phyloP scores from a whole-genome alignment of 257 asterid species.

The Solanum raphanifolium region DNA sequence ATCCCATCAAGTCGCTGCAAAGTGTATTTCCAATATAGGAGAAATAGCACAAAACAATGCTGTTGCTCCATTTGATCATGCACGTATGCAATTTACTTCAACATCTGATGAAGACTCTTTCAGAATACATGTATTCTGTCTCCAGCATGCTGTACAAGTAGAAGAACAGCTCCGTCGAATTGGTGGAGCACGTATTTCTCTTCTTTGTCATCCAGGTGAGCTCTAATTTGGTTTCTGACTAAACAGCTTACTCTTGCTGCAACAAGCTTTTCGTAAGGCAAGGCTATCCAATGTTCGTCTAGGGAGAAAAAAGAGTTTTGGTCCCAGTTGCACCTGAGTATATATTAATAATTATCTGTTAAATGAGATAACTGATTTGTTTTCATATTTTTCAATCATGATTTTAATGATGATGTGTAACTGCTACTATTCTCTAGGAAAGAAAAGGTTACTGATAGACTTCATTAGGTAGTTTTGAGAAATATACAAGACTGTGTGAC shows the following conservation, averaged over 20 bases:
- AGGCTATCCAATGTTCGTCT: neutral
- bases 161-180: slow-evolving; percentile 52
- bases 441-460: neutral
- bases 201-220: slow-evolving; percentile 97
- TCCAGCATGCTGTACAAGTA: slow-evolving; percentile 84
- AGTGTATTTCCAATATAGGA: slow-evolving; percentile 19
- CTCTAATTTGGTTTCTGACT: neutral
- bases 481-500: neutral
- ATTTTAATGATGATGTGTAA: neutral
- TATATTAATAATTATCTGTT: neutral
- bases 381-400: neutral
- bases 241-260: neutral
- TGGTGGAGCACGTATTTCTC: slow-evolving; percentile 81
- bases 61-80: slow-evolving; percentile 19
- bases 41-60: slow-evolving; percentile 18
- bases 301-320: neutral
- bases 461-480: neutral
- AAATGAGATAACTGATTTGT: neutral
- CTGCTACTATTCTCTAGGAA: neutral
- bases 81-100: slow-evolving; percentile 18
- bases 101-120: slow-evolving; percentile 76
- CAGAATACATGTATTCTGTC: slow-evolving; percentile 92
- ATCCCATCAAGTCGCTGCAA: slow-evolving; percentile 14
- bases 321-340: neutral
- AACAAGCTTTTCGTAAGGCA: neutral